These are phyloP conservation scores for Apiotrichum montevideense DNA, from an alignment of 1,284 basidiomycete species.

Conservation along the genomic window DNA sequence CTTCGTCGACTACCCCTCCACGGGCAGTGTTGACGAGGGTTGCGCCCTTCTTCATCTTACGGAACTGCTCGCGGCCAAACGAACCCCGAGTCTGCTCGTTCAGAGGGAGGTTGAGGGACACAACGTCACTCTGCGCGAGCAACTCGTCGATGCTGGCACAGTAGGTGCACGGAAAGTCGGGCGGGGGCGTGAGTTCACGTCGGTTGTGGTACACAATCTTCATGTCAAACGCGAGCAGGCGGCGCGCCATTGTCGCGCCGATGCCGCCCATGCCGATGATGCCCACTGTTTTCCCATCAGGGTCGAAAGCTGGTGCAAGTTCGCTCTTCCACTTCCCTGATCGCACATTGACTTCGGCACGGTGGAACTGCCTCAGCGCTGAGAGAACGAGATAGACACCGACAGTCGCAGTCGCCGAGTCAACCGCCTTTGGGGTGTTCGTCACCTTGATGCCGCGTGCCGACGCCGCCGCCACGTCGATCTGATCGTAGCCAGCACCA, in stretches of 20 bases:
- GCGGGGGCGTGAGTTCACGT: slow-evolving; percentile 53
- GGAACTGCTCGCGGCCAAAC: slow-evolving; percentile 72
- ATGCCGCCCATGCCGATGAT: slow-evolving; percentile 89
- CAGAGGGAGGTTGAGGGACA: slow-evolving; percentile 53
- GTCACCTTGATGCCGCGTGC: slow-evolving; percentile 73
- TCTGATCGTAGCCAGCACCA: slow-evolving; percentile 85
- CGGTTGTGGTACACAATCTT: slow-evolving; percentile 75
- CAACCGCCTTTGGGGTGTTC: slow-evolving; percentile 84
- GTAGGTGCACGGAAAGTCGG: slow-evolving; percentile 67
- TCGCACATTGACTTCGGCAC: slow-evolving; percentile 63
- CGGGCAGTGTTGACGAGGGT: slow-evolving; percentile 85
- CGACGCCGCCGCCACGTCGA: slow-evolving; percentile 69
- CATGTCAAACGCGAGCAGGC: slow-evolving; percentile 58
- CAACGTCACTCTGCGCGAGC: slow-evolving; percentile 67
- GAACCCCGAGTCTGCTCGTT: slow-evolving; percentile 66
- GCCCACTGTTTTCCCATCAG: slow-evolving; percentile 70
- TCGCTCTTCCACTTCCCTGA: slow-evolving; percentile 55
- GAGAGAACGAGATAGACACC: slow-evolving; percentile 79
- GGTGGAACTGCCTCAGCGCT: slow-evolving; percentile 69
- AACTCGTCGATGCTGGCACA: slow-evolving; percentile 63
- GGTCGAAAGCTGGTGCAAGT: slow-evolving; percentile 60
- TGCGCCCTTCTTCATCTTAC: slow-evolving; percentile 69
- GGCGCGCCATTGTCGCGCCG: slow-evolving; percentile 51
- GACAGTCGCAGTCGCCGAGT: slow-evolving; percentile 86
- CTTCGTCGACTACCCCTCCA: slow-evolving; percentile 83